Percentiles rank a stretch among this genome's conserved stretches.
phyloP scores from a whole-genome alignment of 2,329 filamentous ascomycete species.

The Neopestalotiopsis sp. region DNA sequence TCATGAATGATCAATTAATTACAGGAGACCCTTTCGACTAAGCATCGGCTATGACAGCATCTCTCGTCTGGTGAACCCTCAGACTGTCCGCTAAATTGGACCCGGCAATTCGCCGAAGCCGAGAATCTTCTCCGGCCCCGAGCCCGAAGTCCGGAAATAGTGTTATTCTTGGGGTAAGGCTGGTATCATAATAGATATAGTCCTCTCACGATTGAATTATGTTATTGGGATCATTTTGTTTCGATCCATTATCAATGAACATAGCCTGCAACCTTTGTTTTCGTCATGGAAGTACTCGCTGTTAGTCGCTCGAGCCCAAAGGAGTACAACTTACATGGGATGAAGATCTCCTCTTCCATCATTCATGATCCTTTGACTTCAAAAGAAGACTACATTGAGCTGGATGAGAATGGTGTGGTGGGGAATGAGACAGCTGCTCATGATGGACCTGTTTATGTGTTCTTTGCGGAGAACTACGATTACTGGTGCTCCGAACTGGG shows the following conservation, averaged over 20 bases:
- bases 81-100: not conserved
- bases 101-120: not conserved
- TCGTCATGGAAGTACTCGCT: conserved; percentile 31
- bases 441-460: conserved; percentile 31
- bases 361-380: conserved; percentile 27
- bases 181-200: not conserved
- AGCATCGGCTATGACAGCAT: not conserved
- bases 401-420: conserved; percentile 27
- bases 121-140: not conserved
- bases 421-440: conserved; percentile 29
- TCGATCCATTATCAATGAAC: not conserved
- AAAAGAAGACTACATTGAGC: conserved; percentile 27
- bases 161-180: not conserved
- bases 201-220: not conserved
- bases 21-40: not conserved
- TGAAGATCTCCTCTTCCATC: conserved; percentile 29
- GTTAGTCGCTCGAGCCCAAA: conserved; percentile 27
- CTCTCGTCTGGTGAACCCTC: not conserved
- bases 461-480: conserved; percentile 33
- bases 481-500: conserved; percentile 30
- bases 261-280: no score
- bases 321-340: conserved; percentile 24
- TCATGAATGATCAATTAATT: no score
- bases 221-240: not conserved
- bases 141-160: conserved; percentile 3